Base-by-base conservation (phyloP, 345 rosid genomes). In the Mercurialis annua region DNA sequence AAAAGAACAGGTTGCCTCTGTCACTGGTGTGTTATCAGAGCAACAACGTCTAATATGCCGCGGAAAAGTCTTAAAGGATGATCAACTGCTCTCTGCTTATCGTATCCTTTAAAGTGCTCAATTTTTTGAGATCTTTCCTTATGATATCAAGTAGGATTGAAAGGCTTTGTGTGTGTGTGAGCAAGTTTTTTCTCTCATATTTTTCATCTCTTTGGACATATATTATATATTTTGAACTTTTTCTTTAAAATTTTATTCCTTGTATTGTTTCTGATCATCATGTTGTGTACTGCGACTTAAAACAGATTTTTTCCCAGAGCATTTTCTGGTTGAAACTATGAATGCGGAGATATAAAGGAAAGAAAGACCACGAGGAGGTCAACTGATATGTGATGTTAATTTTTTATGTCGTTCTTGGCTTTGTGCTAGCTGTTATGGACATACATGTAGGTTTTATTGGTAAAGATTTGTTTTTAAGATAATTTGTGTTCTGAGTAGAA, bases 11-110 rank as follows among this genome's bases (percentile, higher is more conserved):
- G 81, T 89, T 77, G 95, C 95, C 79, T 80, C 90, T 57, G 78
- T 86, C 34, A 89, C 95, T 12, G 92, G 95, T 21, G 90, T 86
- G 52, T 66, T 84, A 38, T 83, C 91, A 5, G 92, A 89, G 62
- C 92, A 89, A 74, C 92, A 89, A 43, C 83, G 95, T 33, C 71
- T 89, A 30, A 89, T 89, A 67, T 89, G 95, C 67, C 90, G 95
- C n/a, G 95, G 95, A 69, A 89, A 77, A 75, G 90, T 89, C 52
- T 67, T 89, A 60, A 89, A 83, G 74, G 95, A 89, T 64, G 92
- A 89, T 66, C 90, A 89, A 59, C 87, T 89, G 14, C 92, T 89
- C 54, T 89, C 96, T 68, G 96, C 96, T 24, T 86, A 89, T 65
- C 90, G 96, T 89, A 89, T 89, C 96, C 86, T 79, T 74, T 26